Conservation (phyloP, 2,329 filamentous ascomycete species). For the Aspergillus felis region DNA sequence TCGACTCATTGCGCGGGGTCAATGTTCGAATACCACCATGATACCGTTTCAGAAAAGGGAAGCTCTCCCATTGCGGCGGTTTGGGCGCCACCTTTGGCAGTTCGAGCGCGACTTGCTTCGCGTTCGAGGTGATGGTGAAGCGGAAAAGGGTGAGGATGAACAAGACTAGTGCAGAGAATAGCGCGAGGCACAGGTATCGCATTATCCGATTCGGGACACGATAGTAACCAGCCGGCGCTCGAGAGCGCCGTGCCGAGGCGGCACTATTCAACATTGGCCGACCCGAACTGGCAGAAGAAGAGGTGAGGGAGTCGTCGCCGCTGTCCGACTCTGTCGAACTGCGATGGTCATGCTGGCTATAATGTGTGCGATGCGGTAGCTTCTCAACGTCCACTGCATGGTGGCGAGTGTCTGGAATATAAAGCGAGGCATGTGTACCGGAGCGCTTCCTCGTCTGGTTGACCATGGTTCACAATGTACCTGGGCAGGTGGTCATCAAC, state of each 20-base stretch:
- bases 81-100: slow-evolving; percentile 58
- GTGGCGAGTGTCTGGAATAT: slow-evolving; percentile 13
- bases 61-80: slow-evolving; percentile 76
- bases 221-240: slow-evolving; percentile 45
- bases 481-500: neutral
- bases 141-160: slow-evolving; percentile 74
- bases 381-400: slow-evolving; percentile 33
- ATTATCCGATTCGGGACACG: slow-evolving; percentile 69
- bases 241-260: slow-evolving; percentile 30
- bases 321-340: slow-evolving; percentile 26
- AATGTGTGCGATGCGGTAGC: slow-evolving; percentile 22
- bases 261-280: slow-evolving; percentile 38
- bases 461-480: slow-evolving; percentile 22
- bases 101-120: slow-evolving; percentile 27
- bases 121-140: slow-evolving; percentile 56
- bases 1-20: slow-evolving; percentile 61
- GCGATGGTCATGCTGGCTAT: slow-evolving; percentile 19
- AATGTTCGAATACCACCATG: slow-evolving; percentile 81
- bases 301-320: slow-evolving; percentile 28
- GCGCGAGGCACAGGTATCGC: slow-evolving; percentile 70
- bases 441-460: slow-evolving; percentile 29
- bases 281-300: slow-evolving; percentile 53
- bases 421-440: slow-evolving; percentile 23
- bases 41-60: slow-evolving; percentile 80
- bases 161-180: slow-evolving; percentile 66